phyloP scores from a whole-genome alignment of 345 rosid genomes.

The Durio zibethinus region DNA sequence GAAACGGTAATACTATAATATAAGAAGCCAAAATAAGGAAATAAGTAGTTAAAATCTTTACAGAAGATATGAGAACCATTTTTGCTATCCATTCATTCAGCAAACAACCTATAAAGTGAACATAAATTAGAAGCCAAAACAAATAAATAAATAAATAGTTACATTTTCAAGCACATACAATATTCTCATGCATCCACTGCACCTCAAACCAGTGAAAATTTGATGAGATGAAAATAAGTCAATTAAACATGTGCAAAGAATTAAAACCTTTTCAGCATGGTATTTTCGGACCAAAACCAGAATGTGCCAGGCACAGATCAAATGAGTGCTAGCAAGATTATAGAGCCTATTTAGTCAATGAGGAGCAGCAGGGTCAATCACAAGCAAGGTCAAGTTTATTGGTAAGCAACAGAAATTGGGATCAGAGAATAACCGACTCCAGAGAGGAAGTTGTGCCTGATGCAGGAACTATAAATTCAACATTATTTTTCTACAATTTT shows the following conservation, averaged over 20 bases:
- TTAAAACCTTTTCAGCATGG: not conserved
- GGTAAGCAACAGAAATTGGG: not conserved
- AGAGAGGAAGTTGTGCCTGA: not conserved
- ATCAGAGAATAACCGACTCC: not conserved
- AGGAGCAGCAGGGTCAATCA: not conserved
- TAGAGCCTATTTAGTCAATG: not conserved
- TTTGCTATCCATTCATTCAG: slow-evolving; percentile 48
- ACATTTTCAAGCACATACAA: not conserved
- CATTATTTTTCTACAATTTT: not conserved
- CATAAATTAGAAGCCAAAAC: not conserved
- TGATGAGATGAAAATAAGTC: not conserved
- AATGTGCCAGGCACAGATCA: not conserved
- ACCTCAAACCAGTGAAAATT: not conserved
- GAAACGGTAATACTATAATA: not conserved
- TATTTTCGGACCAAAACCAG: not conserved
- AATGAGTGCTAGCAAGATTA: not conserved
- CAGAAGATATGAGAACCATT: not conserved
- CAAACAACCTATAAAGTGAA: slow-evolving; percentile 49
- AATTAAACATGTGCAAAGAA: not conserved
- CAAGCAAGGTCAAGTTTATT: not conserved
- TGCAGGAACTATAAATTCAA: not conserved
- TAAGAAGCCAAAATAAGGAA: not conserved
- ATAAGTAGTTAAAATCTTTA: not conserved
- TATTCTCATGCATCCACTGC: not conserved
- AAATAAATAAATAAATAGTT: not conserved